A percentile compares a stretch with the other conserved stretches of the same genome.
Evolutionary conservation across 2,329 filamentous ascomycete species (phyloP).

Genomic region (Fusarium musae): DNA sequence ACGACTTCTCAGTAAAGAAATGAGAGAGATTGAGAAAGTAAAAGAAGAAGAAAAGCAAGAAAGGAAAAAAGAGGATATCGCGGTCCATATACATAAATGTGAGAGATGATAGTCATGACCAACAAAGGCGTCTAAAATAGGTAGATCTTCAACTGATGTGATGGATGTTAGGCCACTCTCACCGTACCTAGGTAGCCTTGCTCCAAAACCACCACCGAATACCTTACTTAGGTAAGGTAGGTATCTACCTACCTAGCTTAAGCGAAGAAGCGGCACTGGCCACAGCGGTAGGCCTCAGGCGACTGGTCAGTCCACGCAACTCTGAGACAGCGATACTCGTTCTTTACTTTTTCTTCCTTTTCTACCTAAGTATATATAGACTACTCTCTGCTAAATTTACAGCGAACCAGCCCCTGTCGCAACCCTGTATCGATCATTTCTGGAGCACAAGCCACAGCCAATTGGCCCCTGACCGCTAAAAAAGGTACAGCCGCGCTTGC

Average conservation of each 20-base stretch:
- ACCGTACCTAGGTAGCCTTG: not conserved
- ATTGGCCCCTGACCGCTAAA: conserved; percentile 24
- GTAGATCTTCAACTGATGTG: not conserved
- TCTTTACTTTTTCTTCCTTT: not conserved
- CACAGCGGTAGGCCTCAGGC: conserved; percentile 29
- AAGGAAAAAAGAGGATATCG: not conserved
- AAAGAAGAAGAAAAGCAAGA: not conserved
- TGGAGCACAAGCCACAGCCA: conserved; percentile 22
- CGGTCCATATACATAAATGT: conserved; percentile 14
- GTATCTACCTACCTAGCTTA: not conserved
- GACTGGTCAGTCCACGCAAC: conserved; percentile 9
- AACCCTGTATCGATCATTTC: conserved; percentile 24
- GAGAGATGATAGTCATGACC: not conserved
- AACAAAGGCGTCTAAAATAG: conserved; percentile 13
- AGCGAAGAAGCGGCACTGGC: not conserved
- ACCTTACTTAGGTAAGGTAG: not conserved
- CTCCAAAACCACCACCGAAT: not conserved
- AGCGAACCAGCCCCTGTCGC: conserved; percentile 20
- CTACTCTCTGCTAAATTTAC: not conserved
- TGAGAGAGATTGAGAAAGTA: not conserved
- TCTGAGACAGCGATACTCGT: conserved; percentile 9
- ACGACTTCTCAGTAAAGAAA: not conserved
- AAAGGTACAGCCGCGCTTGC: conserved; percentile 38
- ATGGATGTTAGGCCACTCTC: not conserved
- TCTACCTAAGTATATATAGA: not conserved